phyloP scores from a whole-genome alignment of 768 basidiomycete species.

The Suillus alpinus region DNA sequence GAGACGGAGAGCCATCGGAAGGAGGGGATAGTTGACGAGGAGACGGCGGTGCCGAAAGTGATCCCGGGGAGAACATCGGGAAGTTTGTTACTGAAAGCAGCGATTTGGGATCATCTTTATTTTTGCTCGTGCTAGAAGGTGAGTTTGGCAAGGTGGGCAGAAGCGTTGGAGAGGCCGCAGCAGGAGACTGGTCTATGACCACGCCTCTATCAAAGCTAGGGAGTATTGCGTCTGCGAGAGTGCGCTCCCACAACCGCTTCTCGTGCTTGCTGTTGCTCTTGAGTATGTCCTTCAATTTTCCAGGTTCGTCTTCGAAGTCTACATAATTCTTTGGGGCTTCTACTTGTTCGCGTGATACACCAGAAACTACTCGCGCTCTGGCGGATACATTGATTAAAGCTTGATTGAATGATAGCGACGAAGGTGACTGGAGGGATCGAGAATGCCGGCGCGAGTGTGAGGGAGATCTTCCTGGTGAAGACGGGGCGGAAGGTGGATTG shows the following conservation, averaged over 20 bases:
- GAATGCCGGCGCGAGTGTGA: conserved; percentile 27
- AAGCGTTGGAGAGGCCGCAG: conserved; percentile 12
- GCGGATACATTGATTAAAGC: conserved; percentile 53
- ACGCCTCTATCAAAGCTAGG: conserved; percentile 29
- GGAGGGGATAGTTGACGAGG: conserved; percentile 12
- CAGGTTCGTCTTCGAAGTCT: conserved; percentile 80
- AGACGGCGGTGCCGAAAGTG: conserved; percentile 38
- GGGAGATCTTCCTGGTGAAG: conserved; percentile 20
- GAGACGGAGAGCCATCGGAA: conserved; percentile 17
- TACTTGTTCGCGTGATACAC: conserved; percentile 63
- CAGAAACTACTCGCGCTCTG: conserved; percentile 67
- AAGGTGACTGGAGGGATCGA: conserved; percentile 32
- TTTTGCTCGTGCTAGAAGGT: conserved; percentile 10
- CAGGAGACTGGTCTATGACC: conserved; percentile 19
- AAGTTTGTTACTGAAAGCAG: conserved; percentile 47
- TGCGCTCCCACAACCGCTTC: conserved; percentile 17
- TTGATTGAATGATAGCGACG: conserved; percentile 33
- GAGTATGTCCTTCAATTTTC: conserved; percentile 70
- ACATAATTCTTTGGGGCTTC: conserved; percentile 79
- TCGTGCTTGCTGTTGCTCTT: conserved; percentile 44
- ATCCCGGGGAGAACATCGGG: conserved; percentile 36
- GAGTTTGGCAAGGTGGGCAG: conserved; percentile 5
- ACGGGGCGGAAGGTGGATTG: conserved; percentile 8
- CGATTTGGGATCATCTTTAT: conserved; percentile 37
- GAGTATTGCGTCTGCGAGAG: conserved; percentile 30